Percentiles rank a stretch among this genome's conserved stretches.
phyloP scores from a whole-genome alignment of 306 rosid genomes.

The Arachis hypogaea region DNA sequence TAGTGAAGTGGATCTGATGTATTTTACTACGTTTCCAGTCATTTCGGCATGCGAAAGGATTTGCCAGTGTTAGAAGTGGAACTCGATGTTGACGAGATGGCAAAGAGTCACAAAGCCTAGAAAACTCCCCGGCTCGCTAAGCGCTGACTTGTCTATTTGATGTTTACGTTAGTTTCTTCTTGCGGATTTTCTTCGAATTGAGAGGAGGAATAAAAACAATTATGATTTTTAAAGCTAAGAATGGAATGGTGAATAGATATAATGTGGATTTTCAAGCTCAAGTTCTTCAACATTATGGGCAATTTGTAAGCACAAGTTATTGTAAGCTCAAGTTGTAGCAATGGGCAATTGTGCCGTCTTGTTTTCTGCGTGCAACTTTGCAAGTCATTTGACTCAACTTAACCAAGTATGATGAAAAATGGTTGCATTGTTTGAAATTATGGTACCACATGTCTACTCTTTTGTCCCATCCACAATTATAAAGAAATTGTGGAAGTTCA shows the following conservation, averaged over 20 bases:
- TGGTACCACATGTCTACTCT: constrained; percentile 13
- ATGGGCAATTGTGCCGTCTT: constrained; percentile 24
- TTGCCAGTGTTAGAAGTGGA: constrained; percentile 78
- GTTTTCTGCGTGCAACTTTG: constrained; percentile 14
- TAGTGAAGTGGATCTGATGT: not conserved
- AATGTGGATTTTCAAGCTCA: constrained; percentile 29
- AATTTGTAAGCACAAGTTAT: too few relatives aligned
- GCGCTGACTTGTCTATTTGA: constrained; percentile 48
- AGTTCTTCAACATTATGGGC: constrained; percentile 41
- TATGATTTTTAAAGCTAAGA: constrained; percentile 42
- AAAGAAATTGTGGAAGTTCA: too few relatives aligned
- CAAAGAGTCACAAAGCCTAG: constrained; percentile 72
- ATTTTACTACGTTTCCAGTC: constrained; percentile 51
- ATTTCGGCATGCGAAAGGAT: constrained; percentile 68
- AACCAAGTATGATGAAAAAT: constrained; percentile 27
- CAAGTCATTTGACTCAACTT: constrained; percentile 31
- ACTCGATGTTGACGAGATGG: constrained; percentile 89
- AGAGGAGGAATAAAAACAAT: constrained; percentile 38
- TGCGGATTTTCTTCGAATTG: constrained; percentile 45
- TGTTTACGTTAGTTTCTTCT: constrained; percentile 41
- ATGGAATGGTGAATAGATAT: constrained; percentile 17
- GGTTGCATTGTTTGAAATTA: constrained; percentile 20
- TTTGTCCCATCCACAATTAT: not conserved
- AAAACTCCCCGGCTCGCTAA: constrained; percentile 26
- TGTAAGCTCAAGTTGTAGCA: constrained; percentile 36